phyloP scores from a whole-genome alignment of 176 grass and related monocot species.

The Aegilops bicornis region DNA sequence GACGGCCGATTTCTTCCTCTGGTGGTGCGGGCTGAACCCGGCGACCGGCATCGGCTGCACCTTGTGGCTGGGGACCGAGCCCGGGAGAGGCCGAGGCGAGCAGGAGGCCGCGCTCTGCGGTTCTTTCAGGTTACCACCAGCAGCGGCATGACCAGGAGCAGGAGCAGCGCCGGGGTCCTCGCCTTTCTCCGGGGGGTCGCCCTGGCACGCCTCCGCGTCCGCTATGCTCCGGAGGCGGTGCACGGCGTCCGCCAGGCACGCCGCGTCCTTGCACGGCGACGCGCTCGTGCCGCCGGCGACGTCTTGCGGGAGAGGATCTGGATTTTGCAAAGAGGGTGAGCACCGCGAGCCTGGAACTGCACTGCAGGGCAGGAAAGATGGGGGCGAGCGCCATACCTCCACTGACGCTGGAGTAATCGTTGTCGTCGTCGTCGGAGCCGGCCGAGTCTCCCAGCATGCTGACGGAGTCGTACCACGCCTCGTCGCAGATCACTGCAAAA shows the following conservation, averaged over 20 bases:
- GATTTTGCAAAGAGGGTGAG: neutral
- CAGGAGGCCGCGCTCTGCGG: conserved; percentile 28
- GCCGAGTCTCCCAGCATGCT: conserved; percentile 71
- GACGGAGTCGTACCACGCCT: conserved; percentile 90
- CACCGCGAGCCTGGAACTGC: neutral
- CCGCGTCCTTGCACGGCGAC: conserved; percentile 21
- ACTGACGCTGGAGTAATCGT: conserved; percentile 84
- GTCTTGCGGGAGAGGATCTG: conserved; percentile 47
- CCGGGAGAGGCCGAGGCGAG: conserved; percentile 49
- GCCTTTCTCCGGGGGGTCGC: neutral
- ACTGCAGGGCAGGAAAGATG: neutral
- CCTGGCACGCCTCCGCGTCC: conserved; percentile 36
- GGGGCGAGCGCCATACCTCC: conserved; percentile 47
- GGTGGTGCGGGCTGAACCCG: conserved; percentile 47
- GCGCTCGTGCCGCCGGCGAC: conserved; percentile 22
- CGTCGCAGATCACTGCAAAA: conserved; percentile 67
- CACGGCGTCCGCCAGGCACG: conserved; percentile 26
- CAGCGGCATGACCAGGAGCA: neutral
- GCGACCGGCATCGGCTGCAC: conserved; percentile 56
- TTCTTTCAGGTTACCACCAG: conserved; percentile 11
- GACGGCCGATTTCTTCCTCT: conserved; percentile 82
- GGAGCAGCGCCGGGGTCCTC: neutral
- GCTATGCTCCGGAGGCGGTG: conserved; percentile 44
- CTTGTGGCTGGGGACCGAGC: conserved; percentile 52
- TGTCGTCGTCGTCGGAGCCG: conserved; percentile 40